Base-by-base conservation (phyloP, 768 basidiomycete species). In the Cantharellus anzutake region DNA sequence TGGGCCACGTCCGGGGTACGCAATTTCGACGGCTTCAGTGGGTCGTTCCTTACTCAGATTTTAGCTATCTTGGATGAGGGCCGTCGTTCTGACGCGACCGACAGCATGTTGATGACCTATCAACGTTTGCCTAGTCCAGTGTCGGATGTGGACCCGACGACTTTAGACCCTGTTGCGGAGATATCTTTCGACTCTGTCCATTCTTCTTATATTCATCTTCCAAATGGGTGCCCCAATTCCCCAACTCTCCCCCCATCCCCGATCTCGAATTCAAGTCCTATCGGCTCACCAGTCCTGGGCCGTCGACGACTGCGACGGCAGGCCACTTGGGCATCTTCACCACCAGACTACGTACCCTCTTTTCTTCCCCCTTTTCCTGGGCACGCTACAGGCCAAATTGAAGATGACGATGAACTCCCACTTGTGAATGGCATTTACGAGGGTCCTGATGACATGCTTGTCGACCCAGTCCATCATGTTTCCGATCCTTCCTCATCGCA, bases 331-430 rank as follows among this genome's bases (percentile, higher is more conserved):
- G 44, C 44, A 48, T 48, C 44, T 29, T 70, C 76, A 29, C 76
- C 81, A 0, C 81, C 82, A 65, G 70, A 75, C 55, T 75, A 84
- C 66, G 74, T 86, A 59, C 84, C 84, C 11, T 71, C 76, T 62
- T 82, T 80, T 63, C 68, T 86, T 2, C 84, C 84, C 1, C 82
- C 83, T 0, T 84, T 85, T 66, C 84, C 84, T 29, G 61, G 61
- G 1, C 3, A 68, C 67, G 60, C 42, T 40, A 40, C 35, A 29
- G 11, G 11, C 29, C 44, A 48, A 48, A 48, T 48, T 48, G 11
- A 48, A 48, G 44, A 11, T 29, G 44, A 48, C 11, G 44, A 48
- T 48, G 44, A 11, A 48, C 44, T 48, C 29, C 44, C 44, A 48
- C 20, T 29, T 29, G 20, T 29, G 20, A 29, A 29, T 29, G 20